Conservation (phyloP, 495 filamentous ascomycete genomes). For the Talaromyces wortmannii region DNA sequence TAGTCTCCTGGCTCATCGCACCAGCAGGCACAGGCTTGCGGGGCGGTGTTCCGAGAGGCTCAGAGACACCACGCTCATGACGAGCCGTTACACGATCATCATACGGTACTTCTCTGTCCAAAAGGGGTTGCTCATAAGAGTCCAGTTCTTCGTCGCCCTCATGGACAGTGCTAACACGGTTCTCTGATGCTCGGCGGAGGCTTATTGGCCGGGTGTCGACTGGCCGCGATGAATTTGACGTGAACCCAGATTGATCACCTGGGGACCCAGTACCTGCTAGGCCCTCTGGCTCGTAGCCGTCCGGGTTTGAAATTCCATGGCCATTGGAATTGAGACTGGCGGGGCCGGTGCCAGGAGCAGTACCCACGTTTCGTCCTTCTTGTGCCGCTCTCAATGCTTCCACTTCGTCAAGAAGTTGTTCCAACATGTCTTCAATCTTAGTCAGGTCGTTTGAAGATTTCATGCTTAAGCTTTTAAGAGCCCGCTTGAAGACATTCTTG, state of each 20-base stretch:
- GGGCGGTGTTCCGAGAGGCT: conserved; percentile 68
- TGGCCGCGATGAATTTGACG: conserved; percentile 62
- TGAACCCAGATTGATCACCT: conserved; percentile 71
- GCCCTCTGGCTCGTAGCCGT: conserved; percentile 79
- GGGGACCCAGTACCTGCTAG: conserved; percentile 70
- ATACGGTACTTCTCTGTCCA: conserved; percentile 21
- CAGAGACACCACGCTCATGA: conserved; percentile 50
- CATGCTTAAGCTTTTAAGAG: conserved; percentile 78
- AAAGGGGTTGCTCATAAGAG: conserved; percentile 45
- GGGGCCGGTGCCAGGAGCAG: conserved; percentile 1
- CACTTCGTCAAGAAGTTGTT: conserved; percentile 84
- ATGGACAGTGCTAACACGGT: conserved; percentile 82
- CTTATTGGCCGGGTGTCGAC: conserved; percentile 49
- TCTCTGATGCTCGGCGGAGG: conserved; percentile 58
- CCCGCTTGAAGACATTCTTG: conserved; percentile 83
- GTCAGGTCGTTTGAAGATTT: conserved; percentile 82
- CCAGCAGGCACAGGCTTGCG: conserved; percentile 49
- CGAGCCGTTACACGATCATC: conserved; percentile 17
- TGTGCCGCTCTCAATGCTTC: conserved; percentile 71
- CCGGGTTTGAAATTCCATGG: conserved; percentile 15
- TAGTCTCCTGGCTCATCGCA: conserved; percentile 65
- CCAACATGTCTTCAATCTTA: conserved; percentile 93
- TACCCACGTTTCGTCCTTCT: conserved; percentile 15
- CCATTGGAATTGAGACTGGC: conserved; percentile 35
- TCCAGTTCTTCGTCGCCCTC: conserved; percentile 71